Evolutionary conservation across 352 stramenopile species (phyloP), one percentile per base, ranked within the genome.

Genomic region (Phytophthora pseudosyringae): DNA sequence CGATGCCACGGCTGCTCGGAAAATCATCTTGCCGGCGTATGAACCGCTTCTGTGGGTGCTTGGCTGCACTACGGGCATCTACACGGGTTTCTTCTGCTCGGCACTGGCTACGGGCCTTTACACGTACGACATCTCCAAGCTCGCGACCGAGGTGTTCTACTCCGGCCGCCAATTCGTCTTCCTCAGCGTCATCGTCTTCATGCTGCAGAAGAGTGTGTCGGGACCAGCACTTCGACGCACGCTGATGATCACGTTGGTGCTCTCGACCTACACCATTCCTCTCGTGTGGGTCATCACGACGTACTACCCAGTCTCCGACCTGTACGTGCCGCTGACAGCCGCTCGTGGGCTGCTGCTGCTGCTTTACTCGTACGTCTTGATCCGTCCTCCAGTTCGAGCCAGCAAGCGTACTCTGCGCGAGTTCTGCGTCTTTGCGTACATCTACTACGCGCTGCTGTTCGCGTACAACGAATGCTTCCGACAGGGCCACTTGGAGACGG

Each of bases 141-240:
- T 86, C 38, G 73, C 78, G 31, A 84, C 70, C 10, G 78, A 86
- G 26, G 71, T 80, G 11, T 86, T 85, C 41, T 90, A 85, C 59
- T 83, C 76, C 2, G 78, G 78, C n/a, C 64, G 78, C 1, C 81
- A 87, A 53, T 87, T 90, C 54, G 73, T 86, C 45, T 84, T 88
- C 57, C 48, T 86, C 25, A 81, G 73, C 53, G 69, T 88, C 38
- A 76, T 80, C 13, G 66, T 90, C n/a, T 90, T 88, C 59, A 83
- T 90, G 64, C 65, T 87, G 7, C 76, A 90, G 48, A 87, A 78
- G 60, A 87, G 69, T 16, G 76, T 90, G 15, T 88, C 76, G 4
- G 59, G 64, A 4, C 72, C 74, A 9, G 76, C 81, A 12, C 67
- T 90, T 31, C 64, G 71, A 26, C 76, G 78, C 6, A 73, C 78